Base-by-base conservation (phyloP, 148 eudicot species). In the Simmondsia chinensis region DNA sequence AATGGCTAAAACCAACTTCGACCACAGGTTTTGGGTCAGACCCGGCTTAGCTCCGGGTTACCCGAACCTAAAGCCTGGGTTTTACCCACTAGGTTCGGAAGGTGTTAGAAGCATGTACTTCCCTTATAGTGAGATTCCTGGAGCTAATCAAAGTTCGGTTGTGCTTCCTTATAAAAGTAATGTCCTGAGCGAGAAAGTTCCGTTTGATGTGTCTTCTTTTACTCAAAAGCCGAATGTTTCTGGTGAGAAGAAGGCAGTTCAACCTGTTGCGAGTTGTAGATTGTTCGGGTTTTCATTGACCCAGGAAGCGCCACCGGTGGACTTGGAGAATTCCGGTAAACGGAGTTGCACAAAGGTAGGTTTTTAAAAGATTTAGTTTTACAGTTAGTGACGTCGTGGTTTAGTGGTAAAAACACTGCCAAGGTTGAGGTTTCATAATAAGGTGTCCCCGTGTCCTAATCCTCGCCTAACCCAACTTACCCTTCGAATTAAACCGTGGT, bases 321-420 rank as follows among this genome's bases (percentile, higher is more conserved):
- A 57, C 41, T 39, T 61, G 20, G 76, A 71, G 43, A 63, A 74
- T 52, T 64, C 73, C 26, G 64, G 72, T 63, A 86, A 72, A 70
- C 66, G 96, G 65, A 83, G 89, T 48, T 87, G 96, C 57, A 87
- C 89, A 43, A 87, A 87, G 86, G 96, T 83, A 63, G 34, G 66
- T 44, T 56, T 19, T 38, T 9, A n/a, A 12, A 12, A 23, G 22
- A 23, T 32, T 25, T 20, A 8, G 7, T n/a, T 41, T 41, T 9
- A 3, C 26, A 41, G 7, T 41, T 41, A 10, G 7, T 43, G 6
- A n/a, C n/a, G n/a, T n/a, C n/a, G n/a, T n/a, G n/a, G n/a, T n/a
- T n/a, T n/a, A n/a, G n/a, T n/a, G n/a, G n/a, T n/a, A n/a, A n/a
- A n/a, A n/a, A n/a, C n/a, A n/a, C n/a, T n/a, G n/a, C n/a, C n/a